These are phyloP conservation scores for Agrocybe pediades DNA, from an alignment of 768 basidiomycete genomes.

Conservation along the genomic window DNA sequence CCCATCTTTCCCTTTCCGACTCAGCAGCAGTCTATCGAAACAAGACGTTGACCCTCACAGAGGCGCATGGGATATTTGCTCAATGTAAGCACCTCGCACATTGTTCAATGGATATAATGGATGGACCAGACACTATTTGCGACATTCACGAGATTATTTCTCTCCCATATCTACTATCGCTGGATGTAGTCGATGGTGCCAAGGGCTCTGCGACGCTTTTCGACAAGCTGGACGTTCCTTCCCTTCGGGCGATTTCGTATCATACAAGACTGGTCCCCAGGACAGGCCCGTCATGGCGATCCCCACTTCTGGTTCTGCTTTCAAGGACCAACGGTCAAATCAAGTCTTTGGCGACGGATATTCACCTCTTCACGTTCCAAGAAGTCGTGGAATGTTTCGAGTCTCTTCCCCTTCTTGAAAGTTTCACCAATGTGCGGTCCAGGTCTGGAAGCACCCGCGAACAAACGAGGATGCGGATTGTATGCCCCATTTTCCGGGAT, in stretches of 20 bases:
- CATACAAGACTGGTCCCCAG: slow-evolving; percentile 11
- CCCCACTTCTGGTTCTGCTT: slow-evolving; percentile 11
- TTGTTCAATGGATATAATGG: slow-evolving; percentile 8
- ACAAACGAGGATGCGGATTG: neutral
- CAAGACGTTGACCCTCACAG: neutral
- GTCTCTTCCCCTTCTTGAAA: slow-evolving; percentile 2
- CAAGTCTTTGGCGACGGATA: slow-evolving; percentile 7
- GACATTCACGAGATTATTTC: neutral
- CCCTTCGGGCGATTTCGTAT: slow-evolving; percentile 10
- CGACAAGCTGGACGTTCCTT: slow-evolving; percentile 8
- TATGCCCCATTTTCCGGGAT: neutral
- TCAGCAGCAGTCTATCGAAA: neutral
- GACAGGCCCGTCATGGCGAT: neutral
- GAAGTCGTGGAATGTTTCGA: slow-evolving; percentile 11
- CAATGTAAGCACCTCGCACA: slow-evolving; percentile 7
- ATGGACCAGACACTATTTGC: neutral
- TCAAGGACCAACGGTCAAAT: slow-evolving; percentile 5
- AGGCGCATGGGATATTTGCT: slow-evolving; percentile 7
- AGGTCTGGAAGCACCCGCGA: slow-evolving; percentile 9
- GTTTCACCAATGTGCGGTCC: slow-evolving; percentile 6
- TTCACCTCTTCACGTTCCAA: slow-evolving; percentile 10
- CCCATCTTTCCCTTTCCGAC: slow-evolving; percentile 11
- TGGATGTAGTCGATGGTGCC: slow-evolving; percentile 8
- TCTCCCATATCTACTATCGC: slow-evolving; percentile 11
- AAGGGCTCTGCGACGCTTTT: slow-evolving; percentile 3